Evolutionary conservation across 2,329 filamentous ascomycete species (phyloP), one percentile per base, ranked within the genome.

Genomic region (Fusarium pseudograminearum): DNA sequence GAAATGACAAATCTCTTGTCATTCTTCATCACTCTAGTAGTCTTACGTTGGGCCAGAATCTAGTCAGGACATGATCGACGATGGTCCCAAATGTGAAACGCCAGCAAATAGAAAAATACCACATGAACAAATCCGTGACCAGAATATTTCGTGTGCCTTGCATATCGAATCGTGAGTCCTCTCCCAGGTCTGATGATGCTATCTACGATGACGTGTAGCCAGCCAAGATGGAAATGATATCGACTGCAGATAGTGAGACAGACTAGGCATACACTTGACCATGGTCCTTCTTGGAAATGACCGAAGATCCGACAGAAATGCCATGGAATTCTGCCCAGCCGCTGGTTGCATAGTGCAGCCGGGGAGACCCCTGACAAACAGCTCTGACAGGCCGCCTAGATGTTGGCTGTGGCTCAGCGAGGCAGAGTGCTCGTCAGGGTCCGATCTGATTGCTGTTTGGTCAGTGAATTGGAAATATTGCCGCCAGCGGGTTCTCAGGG

Each of bases 321-420:
- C 30, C 47, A 36, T 40, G 36, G 36, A 40, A 70, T 46, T 69
- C 67, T 68, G 67, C 67, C 68, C 67, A 65, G 67, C 18, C 65
- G 53, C 33, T 44, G 55, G 41, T 52, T 14, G 26, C 34, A 34
- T 41, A 16, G 3, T 33, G 28, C 26, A 28, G 24, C 48, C 34
- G 24, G 50, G 53, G 24, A 31, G 34, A 24, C 34, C 64, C 68
- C 56, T 68, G 68, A 20, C 40, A 48, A 44, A 7, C 14, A 24
- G 41, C 57, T 56, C 30, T 58, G 57, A 55, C 57, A 57, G 62
- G 62, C 22, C 31, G 30, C 18, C 61, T 36, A 38, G 45, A 52
- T 28, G 46, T 33, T 47, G 53, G 42, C 36, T 57, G 68, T 71
- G 68, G 68, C 68, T 71, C 52, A 71, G 67, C 67, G 58, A 70